A percentile compares a stretch with the other conserved stretches of the same genome.
phyloP scores from a whole-genome alignment of 75 land plant species.

The Chamaecyparis obtusa region DNA sequence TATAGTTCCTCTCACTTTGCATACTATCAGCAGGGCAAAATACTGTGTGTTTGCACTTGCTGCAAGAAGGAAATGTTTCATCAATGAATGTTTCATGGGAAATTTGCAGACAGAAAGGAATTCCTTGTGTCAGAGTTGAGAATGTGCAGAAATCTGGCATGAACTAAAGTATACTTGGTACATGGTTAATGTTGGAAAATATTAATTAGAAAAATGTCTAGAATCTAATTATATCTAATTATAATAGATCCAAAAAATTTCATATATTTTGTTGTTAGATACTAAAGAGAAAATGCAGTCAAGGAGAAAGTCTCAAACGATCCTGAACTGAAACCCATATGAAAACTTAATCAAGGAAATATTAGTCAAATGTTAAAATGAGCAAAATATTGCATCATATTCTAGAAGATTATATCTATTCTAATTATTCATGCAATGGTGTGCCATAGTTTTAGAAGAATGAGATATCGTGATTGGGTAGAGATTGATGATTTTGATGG shows the following conservation, averaged over 20 bases:
- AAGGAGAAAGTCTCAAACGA: background rate
- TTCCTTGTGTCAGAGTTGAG: conserved; percentile 58
- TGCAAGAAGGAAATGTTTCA: conserved; percentile 81
- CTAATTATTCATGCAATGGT: too few species aligned
- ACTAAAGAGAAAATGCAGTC: background rate
- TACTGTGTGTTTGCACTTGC: conserved; percentile 55
- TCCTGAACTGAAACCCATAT: background rate
- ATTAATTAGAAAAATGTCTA: background rate
- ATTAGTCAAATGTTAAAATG: background rate
- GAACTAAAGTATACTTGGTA: background rate
- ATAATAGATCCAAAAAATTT: too few species aligned
- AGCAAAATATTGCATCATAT: background rate
- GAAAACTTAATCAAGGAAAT: background rate
- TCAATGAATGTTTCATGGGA: conserved; percentile 71
- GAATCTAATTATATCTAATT: background rate
- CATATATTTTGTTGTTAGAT: background rate
- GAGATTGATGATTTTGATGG: too few species aligned
- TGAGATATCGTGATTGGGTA: too few species aligned
- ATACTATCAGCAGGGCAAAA: background rate
- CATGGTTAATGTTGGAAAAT: background rate
- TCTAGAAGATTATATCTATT: background rate
- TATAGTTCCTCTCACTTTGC: background rate
- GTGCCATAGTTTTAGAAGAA: too few species aligned
- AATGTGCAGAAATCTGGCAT: conserved; percentile 24
- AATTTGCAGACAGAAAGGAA: conserved; percentile 53